phyloP scores from a whole-genome alignment of 2,329 filamentous ascomycete genomes.

The Cladophialophora carrionii region DNA sequence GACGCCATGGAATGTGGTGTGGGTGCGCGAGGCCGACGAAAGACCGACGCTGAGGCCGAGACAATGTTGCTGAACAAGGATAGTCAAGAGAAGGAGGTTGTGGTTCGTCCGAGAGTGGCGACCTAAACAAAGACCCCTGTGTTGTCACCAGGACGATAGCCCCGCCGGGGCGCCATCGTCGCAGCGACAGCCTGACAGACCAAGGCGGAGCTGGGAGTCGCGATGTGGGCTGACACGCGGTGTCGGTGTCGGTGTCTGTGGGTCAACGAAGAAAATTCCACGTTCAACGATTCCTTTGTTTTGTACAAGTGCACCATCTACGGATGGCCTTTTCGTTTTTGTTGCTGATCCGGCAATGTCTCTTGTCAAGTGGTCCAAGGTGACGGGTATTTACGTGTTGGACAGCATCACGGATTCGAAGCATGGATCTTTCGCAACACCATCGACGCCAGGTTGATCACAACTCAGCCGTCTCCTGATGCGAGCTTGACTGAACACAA shows the following conservation, averaged over 20 bases:
- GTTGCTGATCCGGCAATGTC: not conserved
- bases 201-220: not conserved
- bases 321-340: not conserved
- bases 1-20: constrained; percentile 17
- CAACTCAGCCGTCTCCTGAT: not conserved
- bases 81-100: constrained; percentile 11
- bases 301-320: not conserved
- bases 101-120: not conserved
- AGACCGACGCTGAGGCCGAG: not conserved
- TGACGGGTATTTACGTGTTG: not conserved
- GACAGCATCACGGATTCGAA: not conserved
- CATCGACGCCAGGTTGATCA: not conserved
- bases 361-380: not conserved
- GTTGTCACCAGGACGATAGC: not conserved
- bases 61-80: constrained; percentile 15
- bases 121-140: not conserved
- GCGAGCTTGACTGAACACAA: not conserved
- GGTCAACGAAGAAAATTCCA: not conserved
- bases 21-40: not conserved
- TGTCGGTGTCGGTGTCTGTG: not conserved
- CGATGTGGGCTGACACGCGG: not conserved
- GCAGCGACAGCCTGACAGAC: not conserved
- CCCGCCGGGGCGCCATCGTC: not conserved
- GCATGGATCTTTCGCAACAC: not conserved
- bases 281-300: not conserved